Evolutionary conservation across 805 yeast genomes (phyloP).

Genomic region (Pichia nakasei): DNA sequence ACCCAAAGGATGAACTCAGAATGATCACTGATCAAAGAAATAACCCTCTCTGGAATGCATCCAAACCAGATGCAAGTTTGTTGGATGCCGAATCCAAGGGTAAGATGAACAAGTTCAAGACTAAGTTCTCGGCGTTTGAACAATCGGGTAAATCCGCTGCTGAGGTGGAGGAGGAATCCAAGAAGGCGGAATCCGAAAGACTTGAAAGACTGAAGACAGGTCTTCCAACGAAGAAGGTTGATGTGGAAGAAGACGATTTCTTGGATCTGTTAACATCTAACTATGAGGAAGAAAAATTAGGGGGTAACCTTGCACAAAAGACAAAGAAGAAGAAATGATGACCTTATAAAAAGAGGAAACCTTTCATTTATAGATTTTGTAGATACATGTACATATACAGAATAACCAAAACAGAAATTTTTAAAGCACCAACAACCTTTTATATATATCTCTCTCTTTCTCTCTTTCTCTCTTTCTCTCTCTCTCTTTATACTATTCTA

Average conservation of each 20-base stretch:
- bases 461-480: too few relatives aligned
- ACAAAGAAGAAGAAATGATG: constrained; percentile 21
- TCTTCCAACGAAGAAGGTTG: constrained; percentile 18
- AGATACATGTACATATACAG: too few relatives aligned
- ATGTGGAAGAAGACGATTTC: constrained; percentile 30
- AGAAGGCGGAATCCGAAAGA: constrained; percentile 23
- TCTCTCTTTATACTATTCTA: too few relatives aligned
- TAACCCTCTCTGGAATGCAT: constrained; percentile 81
- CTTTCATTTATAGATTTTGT: too few relatives aligned
- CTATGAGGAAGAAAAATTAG: constrained; percentile 28
- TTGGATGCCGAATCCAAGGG: constrained; percentile 82
- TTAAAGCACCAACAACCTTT: neutral
- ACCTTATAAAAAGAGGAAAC: too few relatives aligned
- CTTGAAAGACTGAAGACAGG: constrained; percentile 24
- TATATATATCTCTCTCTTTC: too few relatives aligned
- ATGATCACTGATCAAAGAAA: constrained; percentile 86
- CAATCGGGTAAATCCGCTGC: constrained; percentile 26
- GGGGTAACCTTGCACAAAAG: constrained; percentile 28
- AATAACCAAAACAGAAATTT: neutral
- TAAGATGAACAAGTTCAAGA: constrained; percentile 64
- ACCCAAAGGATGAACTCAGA: constrained; percentile 79
- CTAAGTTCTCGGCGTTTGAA: constrained; percentile 48
- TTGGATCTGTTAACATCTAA: constrained; percentile 48
- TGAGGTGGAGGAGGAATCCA: constrained; percentile 19
- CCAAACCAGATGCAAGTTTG: constrained; percentile 65